Base-by-base conservation (phyloP, 805 yeast genomes). In the Yamadazyma tumulicola region DNA sequence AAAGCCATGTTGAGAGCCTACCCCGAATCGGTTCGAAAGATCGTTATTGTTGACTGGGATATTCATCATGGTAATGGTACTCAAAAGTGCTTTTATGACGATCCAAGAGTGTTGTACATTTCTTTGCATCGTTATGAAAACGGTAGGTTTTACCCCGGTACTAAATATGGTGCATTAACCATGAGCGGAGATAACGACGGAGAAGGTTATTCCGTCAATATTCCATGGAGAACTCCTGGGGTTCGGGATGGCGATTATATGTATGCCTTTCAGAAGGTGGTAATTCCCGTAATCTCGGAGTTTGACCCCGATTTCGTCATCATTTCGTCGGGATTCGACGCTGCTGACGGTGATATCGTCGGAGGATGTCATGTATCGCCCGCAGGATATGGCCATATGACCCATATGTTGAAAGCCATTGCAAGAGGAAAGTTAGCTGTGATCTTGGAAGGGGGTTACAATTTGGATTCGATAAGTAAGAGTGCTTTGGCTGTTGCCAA, bases 31-130 rank as follows among this genome's bases (percentile, higher is more conserved):
- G 95, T 91, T 5, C 70, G 95, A 43, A 75, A 75, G 47, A 85
- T 93, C 25, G 77, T 87, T 38, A 80, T 93, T 39, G 52, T 89
- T 15, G 99, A 93, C 59, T 93, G 99, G 99, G 99, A 93, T 59
- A 88, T 93, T 31, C 99, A 93, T 60, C 99, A 93, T 58, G 99
- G 99, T 17, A 93, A 93, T 58, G 99, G 99, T 25, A 93, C 99
- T 1, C 98, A 93, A 59, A 82, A 84, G 55, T 87, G 95, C 2
- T 93, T 93, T 48, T 77, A 77, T 46, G 75, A 85, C 44, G 96
- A 93, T 54, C 95, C 95, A 18, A 68, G 95, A 36, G 97, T 93
- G 6, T 69, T 93, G 22, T 93, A 93, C 59, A 78, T 93, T 29
- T 89, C 97, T 0, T 61, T 91, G 19, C 99, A 93, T 60, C 75